Evolutionary conservation across 2,329 filamentous ascomycete species (phyloP).

Genomic region (Epichloe sibirici): DNA sequence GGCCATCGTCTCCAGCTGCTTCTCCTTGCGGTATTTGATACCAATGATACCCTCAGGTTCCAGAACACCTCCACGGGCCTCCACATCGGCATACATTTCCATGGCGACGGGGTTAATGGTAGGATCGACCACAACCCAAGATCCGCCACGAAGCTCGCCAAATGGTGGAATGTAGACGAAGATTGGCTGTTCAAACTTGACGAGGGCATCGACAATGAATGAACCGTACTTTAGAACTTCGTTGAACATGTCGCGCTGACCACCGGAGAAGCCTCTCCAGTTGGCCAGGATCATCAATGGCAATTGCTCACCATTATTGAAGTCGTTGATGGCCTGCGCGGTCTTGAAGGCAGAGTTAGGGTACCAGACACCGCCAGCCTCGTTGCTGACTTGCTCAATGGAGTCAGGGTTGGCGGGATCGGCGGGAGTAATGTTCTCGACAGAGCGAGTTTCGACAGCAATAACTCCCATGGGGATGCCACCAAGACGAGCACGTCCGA

Average conservation of each 20-base stretch:
- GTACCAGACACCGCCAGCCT: conserved; percentile 99
- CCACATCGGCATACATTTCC: conserved; percentile 99
- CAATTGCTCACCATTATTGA: conserved; percentile 97
- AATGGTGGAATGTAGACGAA: conserved; percentile 98
- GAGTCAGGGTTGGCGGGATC: conserved; percentile 98
- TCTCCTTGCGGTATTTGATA: conserved; percentile 97
- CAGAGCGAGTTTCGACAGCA: conserved; percentile 84
- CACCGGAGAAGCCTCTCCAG: conserved; percentile 99
- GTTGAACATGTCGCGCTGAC: conserved; percentile 99
- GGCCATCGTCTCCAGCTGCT: conserved; percentile 95
- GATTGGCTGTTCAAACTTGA: conserved; percentile 97
- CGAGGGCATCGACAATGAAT: conserved; percentile 95
- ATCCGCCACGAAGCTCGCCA: conserved; percentile 94
- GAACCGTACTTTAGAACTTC: conserved; percentile 99
- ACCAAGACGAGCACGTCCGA: conserved; percentile 88
- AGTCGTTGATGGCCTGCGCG: conserved; percentile 94
- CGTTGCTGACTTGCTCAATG: conserved; percentile 85
- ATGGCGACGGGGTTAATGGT: conserved; percentile 94
- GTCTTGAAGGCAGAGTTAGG: conserved; percentile 99
- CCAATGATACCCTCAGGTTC: conserved; percentile 97
- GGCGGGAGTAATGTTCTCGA: conserved; percentile 93
- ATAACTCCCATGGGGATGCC: conserved; percentile 99
- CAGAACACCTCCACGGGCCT: conserved; percentile 89
- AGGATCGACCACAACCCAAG: conserved; percentile 97
- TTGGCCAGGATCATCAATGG: conserved; percentile 98